Evolutionary conservation across 345 rosid species (phyloP).

Genomic region (Salix udensis): DNA sequence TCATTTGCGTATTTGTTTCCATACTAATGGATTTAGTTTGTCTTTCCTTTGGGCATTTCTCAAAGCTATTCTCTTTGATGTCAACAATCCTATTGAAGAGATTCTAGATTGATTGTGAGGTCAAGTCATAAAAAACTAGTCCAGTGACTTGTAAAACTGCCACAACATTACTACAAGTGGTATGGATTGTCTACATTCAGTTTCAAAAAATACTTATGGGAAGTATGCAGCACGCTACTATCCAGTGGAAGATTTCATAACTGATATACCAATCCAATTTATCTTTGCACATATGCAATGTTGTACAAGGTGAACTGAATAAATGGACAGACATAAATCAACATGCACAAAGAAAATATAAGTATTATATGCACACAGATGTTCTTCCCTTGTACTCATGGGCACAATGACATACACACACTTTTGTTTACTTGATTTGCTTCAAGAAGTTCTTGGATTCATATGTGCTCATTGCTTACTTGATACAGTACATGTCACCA

Average conservation of each 20-base stretch:
- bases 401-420: neutral
- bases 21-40: neutral
- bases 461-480: neutral
- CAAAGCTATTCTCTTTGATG: neutral
- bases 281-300: neutral
- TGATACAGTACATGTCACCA: conserved; percentile 64
- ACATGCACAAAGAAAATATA: neutral
- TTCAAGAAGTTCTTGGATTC: neutral
- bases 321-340: neutral
- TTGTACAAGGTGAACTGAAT: too few species aligned
- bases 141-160: neutral
- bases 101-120: neutral
- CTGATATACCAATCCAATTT: neutral
- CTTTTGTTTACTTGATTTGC: neutral
- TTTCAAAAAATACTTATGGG: neutral
- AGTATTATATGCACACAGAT: too few species aligned
- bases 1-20: neutral
- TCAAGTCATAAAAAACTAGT: neutral
- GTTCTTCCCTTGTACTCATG: neutral
- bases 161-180: neutral
- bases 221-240: neutral
- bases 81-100: neutral
- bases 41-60: conserved; percentile 1
- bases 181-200: neutral
- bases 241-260: neutral